phyloP scores from a whole-genome alignment of 1,284 basidiomycete genomes.

The Xanthoconium separans region DNA sequence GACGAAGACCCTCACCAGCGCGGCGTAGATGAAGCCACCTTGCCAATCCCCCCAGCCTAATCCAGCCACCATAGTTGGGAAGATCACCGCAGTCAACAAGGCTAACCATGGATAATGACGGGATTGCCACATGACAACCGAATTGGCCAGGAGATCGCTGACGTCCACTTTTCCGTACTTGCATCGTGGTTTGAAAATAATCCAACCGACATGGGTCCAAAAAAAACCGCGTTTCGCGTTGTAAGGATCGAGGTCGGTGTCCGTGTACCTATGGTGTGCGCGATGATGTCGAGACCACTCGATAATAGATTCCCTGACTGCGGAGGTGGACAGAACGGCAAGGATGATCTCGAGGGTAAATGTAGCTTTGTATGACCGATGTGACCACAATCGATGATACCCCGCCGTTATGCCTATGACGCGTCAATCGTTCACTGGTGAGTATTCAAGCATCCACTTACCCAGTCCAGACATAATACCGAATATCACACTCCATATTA shows the following conservation, averaged over 20 bases:
- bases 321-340: constrained; percentile 74
- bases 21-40: constrained; percentile 83
- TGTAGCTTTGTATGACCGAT: constrained; percentile 83
- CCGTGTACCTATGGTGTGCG: constrained; percentile 89
- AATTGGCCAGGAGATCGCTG: constrained; percentile 73
- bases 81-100: constrained; percentile 63
- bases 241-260: constrained; percentile 91
- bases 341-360: constrained; percentile 75
- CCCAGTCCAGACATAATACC: constrained; percentile 7
- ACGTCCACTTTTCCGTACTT: constrained; percentile 85
- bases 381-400: constrained; percentile 90
- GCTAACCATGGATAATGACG: constrained; percentile 70
- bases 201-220: constrained; percentile 85
- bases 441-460: neutral
- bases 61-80: constrained; percentile 75
- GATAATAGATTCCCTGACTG: constrained; percentile 84
- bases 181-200: constrained; percentile 82
- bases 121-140: constrained; percentile 83
- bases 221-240: constrained; percentile 78
- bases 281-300: constrained; percentile 92
- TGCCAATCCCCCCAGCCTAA: constrained; percentile 79
- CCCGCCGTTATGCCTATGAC: constrained; percentile 60
- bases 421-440: neutral
- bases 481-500: constrained; percentile 1
- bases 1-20: constrained; percentile 72